phyloP scores from a whole-genome alignment of 306 rosid genomes.

The Quillaja saponaria region DNA sequence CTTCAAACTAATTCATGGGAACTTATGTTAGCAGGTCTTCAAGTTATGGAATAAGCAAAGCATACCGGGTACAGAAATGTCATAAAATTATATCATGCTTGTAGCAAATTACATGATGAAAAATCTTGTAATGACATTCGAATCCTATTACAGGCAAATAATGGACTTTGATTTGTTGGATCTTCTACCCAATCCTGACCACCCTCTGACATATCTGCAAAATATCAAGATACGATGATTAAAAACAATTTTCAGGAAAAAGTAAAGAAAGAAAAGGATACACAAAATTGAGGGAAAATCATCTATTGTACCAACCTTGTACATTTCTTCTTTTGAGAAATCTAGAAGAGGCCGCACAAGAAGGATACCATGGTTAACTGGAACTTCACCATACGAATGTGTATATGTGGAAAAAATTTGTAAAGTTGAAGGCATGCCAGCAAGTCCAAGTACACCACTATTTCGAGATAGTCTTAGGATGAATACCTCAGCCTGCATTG shows the following conservation, averaged over 20 bases:
- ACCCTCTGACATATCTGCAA: conserved; percentile 71
- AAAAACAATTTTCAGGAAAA: conserved; percentile 5
- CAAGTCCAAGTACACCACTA: conserved; percentile 95
- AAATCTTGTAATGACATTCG: conserved; percentile 54
- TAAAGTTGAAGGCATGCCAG: conserved; percentile 87
- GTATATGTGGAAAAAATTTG: conserved; percentile 64
- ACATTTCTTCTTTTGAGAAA: conserved; percentile 82
- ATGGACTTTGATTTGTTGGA: conserved; percentile 73
- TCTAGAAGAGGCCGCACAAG: conserved; percentile 87
- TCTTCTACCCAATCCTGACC: conserved; percentile 87
- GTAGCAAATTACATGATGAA: conserved; percentile 61
- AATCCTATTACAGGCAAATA: conserved; percentile 86
- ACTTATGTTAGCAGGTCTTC: not conserved
- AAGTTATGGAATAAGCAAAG: not conserved
- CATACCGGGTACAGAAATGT: conserved; percentile 8
- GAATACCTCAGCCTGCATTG: conserved; percentile 94
- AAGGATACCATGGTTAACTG: conserved; percentile 53
- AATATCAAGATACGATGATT: conserved; percentile 17
- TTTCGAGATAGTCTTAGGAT: conserved; percentile 88
- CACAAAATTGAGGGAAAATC: conserved; percentile 2
- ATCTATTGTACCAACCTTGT: conserved; percentile 55
- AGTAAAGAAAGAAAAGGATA: conserved; percentile 1
- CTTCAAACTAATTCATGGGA: not conserved
- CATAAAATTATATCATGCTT: not conserved
- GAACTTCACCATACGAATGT: conserved; percentile 35